Evolutionary conservation across 768 basidiomycete species (phyloP).

Genomic region (Gymnopilus dilepis): DNA sequence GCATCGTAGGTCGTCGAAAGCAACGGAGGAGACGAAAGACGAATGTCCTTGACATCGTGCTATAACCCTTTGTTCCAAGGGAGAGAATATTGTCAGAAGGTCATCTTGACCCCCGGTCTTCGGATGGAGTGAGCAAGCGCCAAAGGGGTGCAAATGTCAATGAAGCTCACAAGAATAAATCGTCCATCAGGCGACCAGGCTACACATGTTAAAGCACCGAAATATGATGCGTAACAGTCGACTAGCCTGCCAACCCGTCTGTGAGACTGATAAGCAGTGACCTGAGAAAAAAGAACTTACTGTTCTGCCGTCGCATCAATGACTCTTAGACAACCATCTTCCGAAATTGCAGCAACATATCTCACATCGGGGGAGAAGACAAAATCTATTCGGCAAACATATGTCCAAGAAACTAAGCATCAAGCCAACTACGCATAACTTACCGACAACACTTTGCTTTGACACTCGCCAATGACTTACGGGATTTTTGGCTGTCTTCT

Average conservation of each 20-base stretch:
- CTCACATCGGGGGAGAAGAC: slow-evolving; percentile 94
- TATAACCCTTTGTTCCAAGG: slow-evolving; percentile 91
- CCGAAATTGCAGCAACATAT: slow-evolving; percentile 87
- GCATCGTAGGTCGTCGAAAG: slow-evolving; percentile 89
- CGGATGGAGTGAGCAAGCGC: background rate
- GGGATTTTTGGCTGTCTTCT: slow-evolving; percentile 80
- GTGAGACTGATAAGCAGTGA: background rate
- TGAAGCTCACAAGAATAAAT: slow-evolving; percentile 72
- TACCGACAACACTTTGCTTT: slow-evolving; percentile 73
- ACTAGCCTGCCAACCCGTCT: slow-evolving; percentile 62
- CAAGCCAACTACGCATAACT: slow-evolving; percentile 25
- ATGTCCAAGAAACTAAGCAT: background rate
- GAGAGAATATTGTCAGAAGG: slow-evolving; percentile 91
- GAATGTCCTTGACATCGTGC: slow-evolving; percentile 98
- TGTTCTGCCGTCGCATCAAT: slow-evolving; percentile 88
- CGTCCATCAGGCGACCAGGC: slow-evolving; percentile 97
- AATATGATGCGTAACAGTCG: slow-evolving; percentile 94
- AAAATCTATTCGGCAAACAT: slow-evolving; percentile 60
- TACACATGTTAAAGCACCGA: slow-evolving; percentile 87
- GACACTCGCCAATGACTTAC: slow-evolving; percentile 91
- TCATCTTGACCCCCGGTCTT: slow-evolving; percentile 98
- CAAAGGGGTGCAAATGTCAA: background rate
- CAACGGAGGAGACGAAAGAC: slow-evolving; percentile 88
- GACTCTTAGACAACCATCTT: slow-evolving; percentile 90
- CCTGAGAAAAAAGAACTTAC: slow-evolving; percentile 49